phyloP scores from a whole-genome alignment of 192 early-diverging fungal genomes.

The Rhizoclosmatium sp. region DNA sequence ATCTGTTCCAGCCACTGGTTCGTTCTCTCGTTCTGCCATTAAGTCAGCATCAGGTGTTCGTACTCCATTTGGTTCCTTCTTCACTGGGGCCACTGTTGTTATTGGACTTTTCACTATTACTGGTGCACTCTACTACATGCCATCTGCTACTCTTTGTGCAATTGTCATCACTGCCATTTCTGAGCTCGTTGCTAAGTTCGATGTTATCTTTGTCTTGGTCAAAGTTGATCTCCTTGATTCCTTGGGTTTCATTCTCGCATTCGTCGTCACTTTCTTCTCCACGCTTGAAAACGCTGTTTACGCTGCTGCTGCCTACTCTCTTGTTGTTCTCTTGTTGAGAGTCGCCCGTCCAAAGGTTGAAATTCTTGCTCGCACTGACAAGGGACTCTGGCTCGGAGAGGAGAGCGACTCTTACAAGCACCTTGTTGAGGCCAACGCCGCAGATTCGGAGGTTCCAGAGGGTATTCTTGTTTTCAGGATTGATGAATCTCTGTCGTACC shows the following conservation, averaged over 20 bases:
- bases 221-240: conserved; percentile 54
- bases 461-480: conserved; percentile 76
- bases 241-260: conserved; percentile 55
- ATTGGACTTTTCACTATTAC: conserved; percentile 84
- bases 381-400: conserved; percentile 44
- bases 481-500: conserved; percentile 73
- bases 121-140: conserved; percentile 86
- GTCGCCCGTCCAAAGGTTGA: conserved; percentile 73
- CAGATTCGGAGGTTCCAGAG: conserved; percentile 43
- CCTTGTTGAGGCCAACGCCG: neutral
- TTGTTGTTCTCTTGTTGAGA: conserved; percentile 79
- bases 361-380: conserved; percentile 42
- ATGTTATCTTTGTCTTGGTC: conserved; percentile 59
- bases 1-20: conserved; percentile 89
- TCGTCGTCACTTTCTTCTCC: conserved; percentile 69
- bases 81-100: conserved; percentile 84
- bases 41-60: conserved; percentile 84
- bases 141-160: conserved; percentile 78
- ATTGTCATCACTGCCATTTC: conserved; percentile 87
- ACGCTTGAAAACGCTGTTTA: conserved; percentile 85
- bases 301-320: conserved; percentile 73
- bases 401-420: conserved; percentile 21
- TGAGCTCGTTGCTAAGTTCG: conserved; percentile 73
- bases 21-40: conserved; percentile 75
- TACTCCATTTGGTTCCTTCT: conserved; percentile 79